A percentile compares a stretch with the other conserved stretches of the same genome.
phyloP scores from a whole-genome alignment of 495 filamentous ascomycete genomes.

The Aspergillus sclerotiicarbonarius region DNA sequence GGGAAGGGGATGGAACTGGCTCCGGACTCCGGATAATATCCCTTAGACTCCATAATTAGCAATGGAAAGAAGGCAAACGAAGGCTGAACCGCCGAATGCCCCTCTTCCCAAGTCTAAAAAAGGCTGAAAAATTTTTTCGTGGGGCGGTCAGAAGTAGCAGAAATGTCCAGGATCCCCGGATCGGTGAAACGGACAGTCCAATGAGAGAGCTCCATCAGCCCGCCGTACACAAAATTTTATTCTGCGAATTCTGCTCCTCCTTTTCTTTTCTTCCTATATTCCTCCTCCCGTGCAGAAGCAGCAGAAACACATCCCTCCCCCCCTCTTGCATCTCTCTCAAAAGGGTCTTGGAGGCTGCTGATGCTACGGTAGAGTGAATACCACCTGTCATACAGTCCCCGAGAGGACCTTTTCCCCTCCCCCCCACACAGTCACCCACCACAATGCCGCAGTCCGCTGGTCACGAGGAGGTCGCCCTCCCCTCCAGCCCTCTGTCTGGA shows the following conservation, averaged over 20 bases:
- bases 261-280: conserved; percentile 18
- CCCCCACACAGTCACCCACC: conserved; percentile 24
- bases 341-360: conserved; percentile 35
- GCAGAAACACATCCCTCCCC: conserved; percentile 26
- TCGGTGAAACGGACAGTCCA: conserved; percentile 27
- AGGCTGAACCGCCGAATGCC: background rate
- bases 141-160: conserved; percentile 21
- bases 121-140: conserved; percentile 6
- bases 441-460: conserved; percentile 31
- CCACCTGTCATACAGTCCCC: conserved; percentile 37
- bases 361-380: conserved; percentile 48
- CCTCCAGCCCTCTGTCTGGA: conserved; percentile 37
- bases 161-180: conserved; percentile 19
- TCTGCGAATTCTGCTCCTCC: conserved; percentile 20
- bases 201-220: conserved; percentile 25
- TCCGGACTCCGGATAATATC: background rate
- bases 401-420: conserved; percentile 45
- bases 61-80: background rate
- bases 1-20: background rate
- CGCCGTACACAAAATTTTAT: conserved; percentile 29
- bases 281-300: conserved; percentile 30
- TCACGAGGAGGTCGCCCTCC: conserved; percentile 34
- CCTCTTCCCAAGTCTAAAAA: background rate
- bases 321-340: conserved; percentile 19
- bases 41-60: background rate